Percentiles rank a stretch among this genome's conserved stretches.
Conservation (phyloP, 2,329 filamentous ascomycete species). For the Aureobasidium pullulans region DNA sequence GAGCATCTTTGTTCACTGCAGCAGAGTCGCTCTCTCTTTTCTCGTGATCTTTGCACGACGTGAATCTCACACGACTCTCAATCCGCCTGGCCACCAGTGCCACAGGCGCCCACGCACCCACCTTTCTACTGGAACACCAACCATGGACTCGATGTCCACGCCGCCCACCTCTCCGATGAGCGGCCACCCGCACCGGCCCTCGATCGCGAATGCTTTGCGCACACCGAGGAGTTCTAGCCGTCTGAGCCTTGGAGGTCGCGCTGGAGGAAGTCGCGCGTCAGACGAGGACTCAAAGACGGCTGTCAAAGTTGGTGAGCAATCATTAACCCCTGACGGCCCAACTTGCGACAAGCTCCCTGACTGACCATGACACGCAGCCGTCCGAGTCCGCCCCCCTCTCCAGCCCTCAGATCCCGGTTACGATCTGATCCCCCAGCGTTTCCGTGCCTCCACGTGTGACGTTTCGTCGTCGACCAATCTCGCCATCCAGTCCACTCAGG, state of each 20-base stretch:
- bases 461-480: conserved; percentile 79
- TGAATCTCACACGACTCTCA: not conserved
- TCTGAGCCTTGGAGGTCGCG: conserved; percentile 73
- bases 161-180: conserved; percentile 20
- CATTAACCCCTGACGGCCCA: conserved; percentile 9
- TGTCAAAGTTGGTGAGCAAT: conserved; percentile 85
- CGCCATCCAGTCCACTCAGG: conserved; percentile 82
- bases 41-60: conserved; percentile 6
- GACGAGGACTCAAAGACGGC: conserved; percentile 87
- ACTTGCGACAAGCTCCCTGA: not conserved
- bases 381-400: conserved; percentile 84
- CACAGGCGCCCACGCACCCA: not conserved
- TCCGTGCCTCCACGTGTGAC: conserved; percentile 87
- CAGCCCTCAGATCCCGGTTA: conserved; percentile 79
- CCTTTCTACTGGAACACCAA: not conserved
- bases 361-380: conserved; percentile 49
- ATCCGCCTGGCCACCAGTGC: conserved; percentile 10
- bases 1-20: not conserved
- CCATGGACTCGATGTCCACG: conserved; percentile 39
- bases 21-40: not conserved
- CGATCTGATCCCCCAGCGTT: conserved; percentile 91
- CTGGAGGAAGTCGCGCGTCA: conserved; percentile 70
- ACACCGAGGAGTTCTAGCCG: conserved; percentile 59
- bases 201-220: not conserved
- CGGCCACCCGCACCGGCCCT: conserved; percentile 8